Evolutionary conservation across 495 filamentous ascomycete species (phyloP).

Genomic region (Penicillium angulare): DNA sequence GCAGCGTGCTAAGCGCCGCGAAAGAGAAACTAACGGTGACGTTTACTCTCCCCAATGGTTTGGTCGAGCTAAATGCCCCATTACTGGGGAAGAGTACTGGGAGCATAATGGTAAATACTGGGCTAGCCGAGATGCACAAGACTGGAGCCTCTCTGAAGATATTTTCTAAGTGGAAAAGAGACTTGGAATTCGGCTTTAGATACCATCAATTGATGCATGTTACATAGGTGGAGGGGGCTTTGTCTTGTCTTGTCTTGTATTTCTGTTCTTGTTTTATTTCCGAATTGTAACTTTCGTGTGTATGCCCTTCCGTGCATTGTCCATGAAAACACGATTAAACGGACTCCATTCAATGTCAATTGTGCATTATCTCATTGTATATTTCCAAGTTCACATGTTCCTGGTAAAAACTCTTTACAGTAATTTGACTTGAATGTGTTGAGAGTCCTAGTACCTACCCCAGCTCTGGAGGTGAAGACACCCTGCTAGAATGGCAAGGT

Average conservation of each 20-base stretch:
- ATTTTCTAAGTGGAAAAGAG: constrained; percentile 48
- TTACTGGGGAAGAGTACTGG: constrained; percentile 92
- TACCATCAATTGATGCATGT: too few species aligned
- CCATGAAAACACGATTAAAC: constrained; percentile 16
- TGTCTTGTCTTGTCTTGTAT: background rate
- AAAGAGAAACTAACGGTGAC: constrained; percentile 72
- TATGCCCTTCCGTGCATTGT: constrained; percentile 9
- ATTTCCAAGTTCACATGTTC: too few species aligned
- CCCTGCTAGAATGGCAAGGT: too few species aligned
- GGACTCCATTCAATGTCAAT: constrained; percentile 8
- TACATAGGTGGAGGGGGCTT: background rate
- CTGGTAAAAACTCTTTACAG: too few species aligned
- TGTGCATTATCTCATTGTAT: too few species aligned
- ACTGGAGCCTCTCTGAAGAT: constrained; percentile 59
- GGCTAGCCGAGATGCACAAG: constrained; percentile 53
- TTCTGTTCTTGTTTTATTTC: background rate
- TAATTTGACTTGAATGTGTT: too few species aligned
- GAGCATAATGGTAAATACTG: constrained; percentile 86
- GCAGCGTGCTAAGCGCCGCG: constrained; percentile 73
- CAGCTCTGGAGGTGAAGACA: too few species aligned
- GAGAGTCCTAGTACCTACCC: too few species aligned
- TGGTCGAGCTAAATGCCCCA: constrained; percentile 60
- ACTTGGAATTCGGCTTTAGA: background rate
- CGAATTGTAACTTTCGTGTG: constrained; percentile 9
- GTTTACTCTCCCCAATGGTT: constrained; percentile 90